These are phyloP conservation scores for Pythium dissimile DNA, from an alignment of 352 stramenopile species.

Conservation along the genomic window DNA sequence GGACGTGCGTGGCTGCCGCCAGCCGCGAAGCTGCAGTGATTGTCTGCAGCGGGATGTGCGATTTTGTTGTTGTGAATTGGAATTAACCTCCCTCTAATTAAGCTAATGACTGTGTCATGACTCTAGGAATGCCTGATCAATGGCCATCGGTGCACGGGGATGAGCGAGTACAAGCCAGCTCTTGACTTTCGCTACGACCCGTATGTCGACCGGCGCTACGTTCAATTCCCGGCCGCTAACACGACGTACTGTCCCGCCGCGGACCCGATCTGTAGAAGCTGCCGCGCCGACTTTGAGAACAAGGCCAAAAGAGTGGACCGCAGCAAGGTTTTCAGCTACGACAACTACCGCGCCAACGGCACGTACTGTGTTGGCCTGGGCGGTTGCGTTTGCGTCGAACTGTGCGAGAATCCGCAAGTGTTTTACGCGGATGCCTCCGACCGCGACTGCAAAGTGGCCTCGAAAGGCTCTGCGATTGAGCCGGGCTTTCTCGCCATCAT, in stretches of 20 bases:
- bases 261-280: neutral
- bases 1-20: conserved; percentile 7
- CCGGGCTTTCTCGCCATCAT: neutral
- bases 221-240: conserved; percentile 10
- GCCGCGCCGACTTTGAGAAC: neutral
- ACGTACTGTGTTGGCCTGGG: conserved; percentile 1
- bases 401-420: neutral
- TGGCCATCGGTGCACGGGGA: neutral
- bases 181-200: neutral
- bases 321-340: neutral
- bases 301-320: neutral
- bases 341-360: neutral
- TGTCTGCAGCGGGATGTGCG: conserved; percentile 6
- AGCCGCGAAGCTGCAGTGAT: neutral
- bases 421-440: neutral
- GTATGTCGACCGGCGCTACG: neutral
- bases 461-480: neutral
- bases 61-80: neutral
- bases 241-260: conserved; percentile 5
- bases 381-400: conserved; percentile 8
- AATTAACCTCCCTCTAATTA: neutral
- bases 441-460: neutral
- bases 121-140: conserved; percentile 3
- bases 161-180: neutral
- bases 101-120: neutral